Conservation (phyloP, 768 basidiomycete species). For the Cyathus striatus region DNA sequence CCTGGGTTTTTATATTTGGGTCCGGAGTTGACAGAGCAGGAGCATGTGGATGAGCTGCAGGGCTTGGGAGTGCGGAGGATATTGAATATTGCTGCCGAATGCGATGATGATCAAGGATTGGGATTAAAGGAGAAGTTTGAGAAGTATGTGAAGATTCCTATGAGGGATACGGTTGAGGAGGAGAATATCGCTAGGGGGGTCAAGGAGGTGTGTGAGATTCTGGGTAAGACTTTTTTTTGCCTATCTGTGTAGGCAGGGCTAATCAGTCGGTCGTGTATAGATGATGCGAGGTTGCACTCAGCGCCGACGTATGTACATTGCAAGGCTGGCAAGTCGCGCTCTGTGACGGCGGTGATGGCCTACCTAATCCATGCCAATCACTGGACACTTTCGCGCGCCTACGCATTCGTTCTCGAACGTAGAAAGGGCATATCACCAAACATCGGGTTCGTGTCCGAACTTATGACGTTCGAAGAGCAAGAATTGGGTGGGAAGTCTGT, state of each 20-base stretch:
- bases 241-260: slow-evolving; percentile 1
- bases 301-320: slow-evolving; percentile 94
- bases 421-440: slow-evolving; percentile 95
- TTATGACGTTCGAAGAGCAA: slow-evolving; percentile 94
- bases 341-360: slow-evolving; percentile 94
- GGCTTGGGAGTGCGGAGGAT: slow-evolving; percentile 80
- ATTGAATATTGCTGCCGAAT: slow-evolving; percentile 88
- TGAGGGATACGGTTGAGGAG: slow-evolving; percentile 95
- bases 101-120: slow-evolving; percentile 78
- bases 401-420: slow-evolving; percentile 86
- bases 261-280: slow-evolving; percentile 31
- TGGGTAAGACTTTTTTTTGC: slow-evolving; percentile 53
- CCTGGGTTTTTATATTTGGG: slow-evolving; percentile 90
- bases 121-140: slow-evolving; percentile 68
- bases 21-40: slow-evolving; percentile 71
- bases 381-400: slow-evolving; percentile 91
- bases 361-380: slow-evolving; percentile 97
- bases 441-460: slow-evolving; percentile 94
- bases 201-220: slow-evolving; percentile 76
- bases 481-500: slow-evolving; percentile 76
- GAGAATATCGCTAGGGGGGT: slow-evolving; percentile 80
- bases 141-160: slow-evolving; percentile 80
- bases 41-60: slow-evolving; percentile 73
- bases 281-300: slow-evolving; percentile 87
- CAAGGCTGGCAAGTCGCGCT: slow-evolving; percentile 92